A percentile compares a stretch with the other conserved stretches of the same genome.
Conservation (phyloP, 306 rosid genomes). For the Erythrophleum fordii region DNA sequence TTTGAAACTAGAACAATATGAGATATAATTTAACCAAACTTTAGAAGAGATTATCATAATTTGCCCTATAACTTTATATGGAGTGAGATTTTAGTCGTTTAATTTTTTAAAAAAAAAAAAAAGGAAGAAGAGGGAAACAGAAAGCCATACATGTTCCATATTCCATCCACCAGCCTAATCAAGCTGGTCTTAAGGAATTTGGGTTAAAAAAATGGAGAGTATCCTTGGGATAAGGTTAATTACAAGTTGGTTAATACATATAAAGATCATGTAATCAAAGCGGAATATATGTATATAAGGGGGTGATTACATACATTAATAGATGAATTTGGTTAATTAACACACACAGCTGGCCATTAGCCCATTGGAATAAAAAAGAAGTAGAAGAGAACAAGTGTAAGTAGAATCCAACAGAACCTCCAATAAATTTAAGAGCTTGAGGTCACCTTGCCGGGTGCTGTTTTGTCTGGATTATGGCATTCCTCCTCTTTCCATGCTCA, state of each 20-base stretch:
- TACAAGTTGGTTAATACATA: background rate
- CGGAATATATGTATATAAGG: background rate
- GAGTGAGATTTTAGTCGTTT: too few relatives aligned
- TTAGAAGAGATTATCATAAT: background rate
- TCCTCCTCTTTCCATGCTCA: slow-evolving; percentile 69
- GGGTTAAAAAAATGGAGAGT: slow-evolving; percentile 19
- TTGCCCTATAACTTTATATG: too few relatives aligned
- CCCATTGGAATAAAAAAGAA: slow-evolving; percentile 23
- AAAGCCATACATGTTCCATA: slow-evolving; percentile 9
- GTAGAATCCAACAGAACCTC: slow-evolving; percentile 65
- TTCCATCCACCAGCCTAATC: slow-evolving; percentile 38
- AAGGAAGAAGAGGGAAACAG: background rate
- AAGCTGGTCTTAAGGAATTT: slow-evolving; percentile 8
- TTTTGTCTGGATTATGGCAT: slow-evolving; percentile 59
- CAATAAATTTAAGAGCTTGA: slow-evolving; percentile 62
- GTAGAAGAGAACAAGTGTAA: slow-evolving; percentile 28
- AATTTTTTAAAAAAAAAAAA: too few relatives aligned
- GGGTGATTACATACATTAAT: slow-evolving; percentile 1
- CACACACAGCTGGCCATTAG: slow-evolving; percentile 48
- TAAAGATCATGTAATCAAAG: background rate
- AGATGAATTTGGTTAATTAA: background rate
- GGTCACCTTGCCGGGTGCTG: slow-evolving; percentile 78
- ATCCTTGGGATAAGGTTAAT: background rate
- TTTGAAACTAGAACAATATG: too few relatives aligned
- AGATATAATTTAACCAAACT: too few relatives aligned